phyloP scores from a whole-genome alignment of 1,139 yeast species.

The Pneumocystis wakefieldiae region DNA sequence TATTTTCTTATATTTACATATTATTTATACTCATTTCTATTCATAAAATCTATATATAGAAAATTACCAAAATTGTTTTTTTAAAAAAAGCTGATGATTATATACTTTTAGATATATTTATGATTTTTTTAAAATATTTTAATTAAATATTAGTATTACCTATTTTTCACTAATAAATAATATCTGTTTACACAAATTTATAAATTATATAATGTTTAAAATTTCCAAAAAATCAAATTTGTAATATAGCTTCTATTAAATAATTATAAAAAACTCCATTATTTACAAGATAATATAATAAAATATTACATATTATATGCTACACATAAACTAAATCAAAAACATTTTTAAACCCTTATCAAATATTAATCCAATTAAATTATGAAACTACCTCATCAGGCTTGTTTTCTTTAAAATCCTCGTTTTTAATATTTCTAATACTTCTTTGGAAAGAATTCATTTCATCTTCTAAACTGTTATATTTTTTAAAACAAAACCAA shows the following conservation, averaged over 20 bases:
- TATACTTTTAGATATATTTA: neutral
- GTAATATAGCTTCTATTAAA: too few species aligned
- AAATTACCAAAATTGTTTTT: neutral
- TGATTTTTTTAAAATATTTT: neutral
- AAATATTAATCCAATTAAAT: neutral
- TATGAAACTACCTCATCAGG: neutral
- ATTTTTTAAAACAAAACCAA: conserved; percentile 46
- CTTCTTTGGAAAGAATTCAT: conserved; percentile 40
- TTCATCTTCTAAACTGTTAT: conserved; percentile 45
- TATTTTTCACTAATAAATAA: too few species aligned
- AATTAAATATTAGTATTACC: neutral
- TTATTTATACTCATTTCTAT: neutral
- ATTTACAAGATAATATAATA: too few species aligned
- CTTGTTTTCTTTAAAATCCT: neutral
- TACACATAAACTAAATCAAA: neutral
- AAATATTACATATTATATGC: too few species aligned
- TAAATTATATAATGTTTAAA: too few species aligned
- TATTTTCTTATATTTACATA: neutral
- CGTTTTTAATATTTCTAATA: conserved; percentile 1
- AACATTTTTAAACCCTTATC: neutral
- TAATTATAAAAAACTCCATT: too few species aligned
- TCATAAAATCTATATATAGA: neutral
- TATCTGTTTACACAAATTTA: too few species aligned
- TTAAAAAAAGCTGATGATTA: too few species aligned
- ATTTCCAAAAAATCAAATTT: too few species aligned